These are phyloP conservation scores for Metschnikowia chrysomelidarum DNA, from an alignment of 805 yeast genomes.

Conservation along the genomic window DNA sequence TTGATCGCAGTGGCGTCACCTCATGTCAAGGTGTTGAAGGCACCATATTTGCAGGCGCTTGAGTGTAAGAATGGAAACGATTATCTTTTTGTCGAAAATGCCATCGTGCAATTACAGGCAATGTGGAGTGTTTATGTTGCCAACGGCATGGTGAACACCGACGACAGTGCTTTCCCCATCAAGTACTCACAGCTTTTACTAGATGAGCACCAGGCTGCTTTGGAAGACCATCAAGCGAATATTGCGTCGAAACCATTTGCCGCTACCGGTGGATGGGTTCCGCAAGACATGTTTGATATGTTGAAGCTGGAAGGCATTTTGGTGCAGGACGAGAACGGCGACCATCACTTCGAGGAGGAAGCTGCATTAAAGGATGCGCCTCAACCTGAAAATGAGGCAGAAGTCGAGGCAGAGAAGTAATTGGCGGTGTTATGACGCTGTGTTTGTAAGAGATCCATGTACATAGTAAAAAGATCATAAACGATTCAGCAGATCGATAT, in stretches of 20 bases:
- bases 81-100: slow-evolving; percentile 61
- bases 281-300: slow-evolving; percentile 85
- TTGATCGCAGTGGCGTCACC: slow-evolving; percentile 80
- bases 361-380: slow-evolving; percentile 24
- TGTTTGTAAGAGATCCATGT: neutral
- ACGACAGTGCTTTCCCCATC: slow-evolving; percentile 53
- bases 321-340: slow-evolving; percentile 50
- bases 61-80: slow-evolving; percentile 59
- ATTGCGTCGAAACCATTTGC: slow-evolving; percentile 75
- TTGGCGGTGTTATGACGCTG: too few species aligned
- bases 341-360: slow-evolving; percentile 32
- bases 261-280: slow-evolving; percentile 93
- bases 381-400: slow-evolving; percentile 4
- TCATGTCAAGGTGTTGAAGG: slow-evolving; percentile 71
- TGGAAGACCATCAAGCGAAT: slow-evolving; percentile 67
- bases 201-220: slow-evolving; percentile 52
- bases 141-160: slow-evolving; percentile 51
- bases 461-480: neutral
- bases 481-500: too few species aligned
- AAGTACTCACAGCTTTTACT: slow-evolving; percentile 57
- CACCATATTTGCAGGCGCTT: slow-evolving; percentile 59
- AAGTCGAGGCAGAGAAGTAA: neutral
- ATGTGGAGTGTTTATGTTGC: slow-evolving; percentile 68
- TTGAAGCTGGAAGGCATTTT: slow-evolving; percentile 68
- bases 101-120: slow-evolving; percentile 60